Evolutionary conservation across 2,329 filamentous ascomycete genomes (phyloP), one percentile per base, ranked within the genome.

Genomic region (Alternaria sp.): DNA sequence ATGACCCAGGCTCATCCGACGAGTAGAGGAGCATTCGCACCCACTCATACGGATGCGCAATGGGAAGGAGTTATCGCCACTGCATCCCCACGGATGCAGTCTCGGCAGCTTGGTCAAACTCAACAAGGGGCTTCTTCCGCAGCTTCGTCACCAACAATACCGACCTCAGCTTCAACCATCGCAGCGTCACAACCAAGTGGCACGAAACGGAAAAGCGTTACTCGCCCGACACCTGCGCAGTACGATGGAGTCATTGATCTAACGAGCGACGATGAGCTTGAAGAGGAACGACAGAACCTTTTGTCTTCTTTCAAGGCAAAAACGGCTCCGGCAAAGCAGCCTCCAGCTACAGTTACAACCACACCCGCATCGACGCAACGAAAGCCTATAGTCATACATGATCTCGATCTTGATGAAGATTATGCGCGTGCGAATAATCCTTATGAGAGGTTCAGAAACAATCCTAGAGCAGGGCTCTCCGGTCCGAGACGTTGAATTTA

Each of bases 211-310:
- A 54, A 44, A 21, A 54, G 47, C 26, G 46, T 51, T 11, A 36
- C 57, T 46, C 64, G 25, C 9, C 40, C 54, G 1, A 52, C 23
- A 0, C 12, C 28, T 30, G 28, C 19, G 12, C 57, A 64, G 23
- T 47, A 26, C 7, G 45, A 62, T n/a, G 62, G 36, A 10, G 23
- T 26, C 1, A 67, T 74, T n/a, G 66, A 74, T 30, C 62, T 71
- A 3, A 74, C 67, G 2, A 56, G 59, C 12, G 71, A 74, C 19
- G 54, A 51, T 0, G 63, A 64, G 15, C 21, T 47, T 17, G 62
- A 71, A 25, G 59, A 68, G 21, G 64, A 67, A 54, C 61, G 65
- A 5, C 64, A 67, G 25, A 50, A 55, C 19, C 52, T 72, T 7
- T 44, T 72, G 4, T 62, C 58, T 5, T 51, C 62, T 3, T 71